Conservation (phyloP, 345 rosid species). For the Gossypium thurberi region DNA sequence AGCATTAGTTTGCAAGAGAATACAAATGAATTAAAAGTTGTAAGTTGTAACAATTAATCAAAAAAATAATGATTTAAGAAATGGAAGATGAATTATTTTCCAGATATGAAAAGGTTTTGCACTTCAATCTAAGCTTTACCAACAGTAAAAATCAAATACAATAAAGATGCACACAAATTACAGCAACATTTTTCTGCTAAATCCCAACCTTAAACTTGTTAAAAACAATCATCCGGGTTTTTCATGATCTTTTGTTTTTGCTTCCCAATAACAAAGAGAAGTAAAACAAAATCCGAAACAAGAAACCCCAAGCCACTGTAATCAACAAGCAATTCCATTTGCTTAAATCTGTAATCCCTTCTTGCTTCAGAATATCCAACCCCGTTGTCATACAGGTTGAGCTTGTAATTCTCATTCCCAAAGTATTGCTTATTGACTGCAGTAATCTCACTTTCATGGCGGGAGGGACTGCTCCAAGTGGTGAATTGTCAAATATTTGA, state of each 20-base stretch:
- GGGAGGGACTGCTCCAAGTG: slow-evolving; percentile 46
- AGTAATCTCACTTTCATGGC: slow-evolving; percentile 49
- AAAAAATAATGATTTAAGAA: background rate
- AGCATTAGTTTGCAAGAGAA: background rate
- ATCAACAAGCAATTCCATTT: slow-evolving; percentile 79
- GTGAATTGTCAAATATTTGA: slow-evolving; percentile 84
- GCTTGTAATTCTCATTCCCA: slow-evolving; percentile 60
- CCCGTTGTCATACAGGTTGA: slow-evolving; percentile 82
- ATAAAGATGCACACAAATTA: background rate
- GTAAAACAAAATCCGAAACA: slow-evolving; percentile 80
- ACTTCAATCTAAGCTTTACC: background rate
- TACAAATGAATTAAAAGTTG: background rate
- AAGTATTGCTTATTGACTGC: slow-evolving; percentile 36
- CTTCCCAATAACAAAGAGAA: slow-evolving; percentile 71
- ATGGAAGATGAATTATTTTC: background rate
- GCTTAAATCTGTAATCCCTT: slow-evolving; percentile 62
- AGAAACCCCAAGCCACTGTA: slow-evolving; percentile 86
- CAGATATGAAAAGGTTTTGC: slow-evolving; percentile 14
- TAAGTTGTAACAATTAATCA: background rate
- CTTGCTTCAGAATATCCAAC: slow-evolving; percentile 49
- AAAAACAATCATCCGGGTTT: background rate
- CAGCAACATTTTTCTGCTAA: background rate
- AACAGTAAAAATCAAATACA: background rate
- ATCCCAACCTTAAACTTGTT: background rate
- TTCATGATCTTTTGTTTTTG: slow-evolving; percentile 78